Conservation (phyloP, 306 rosid species). For the Prunus campanulata region DNA sequence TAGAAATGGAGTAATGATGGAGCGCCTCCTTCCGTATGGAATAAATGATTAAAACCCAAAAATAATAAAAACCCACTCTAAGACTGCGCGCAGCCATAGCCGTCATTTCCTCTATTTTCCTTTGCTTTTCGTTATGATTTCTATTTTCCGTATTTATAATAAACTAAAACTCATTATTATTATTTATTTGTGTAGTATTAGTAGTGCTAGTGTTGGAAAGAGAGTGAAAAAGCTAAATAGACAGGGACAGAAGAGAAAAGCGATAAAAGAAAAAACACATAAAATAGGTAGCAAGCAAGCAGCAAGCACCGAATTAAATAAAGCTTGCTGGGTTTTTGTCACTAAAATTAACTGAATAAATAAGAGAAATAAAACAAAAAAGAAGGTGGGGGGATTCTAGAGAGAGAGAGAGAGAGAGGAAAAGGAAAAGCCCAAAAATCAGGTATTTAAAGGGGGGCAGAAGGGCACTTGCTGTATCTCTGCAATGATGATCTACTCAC, state of each 20-base stretch:
- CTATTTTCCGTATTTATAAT: not conserved
- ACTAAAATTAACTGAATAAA: not conserved
- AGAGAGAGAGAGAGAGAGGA: slow-evolving; percentile 21
- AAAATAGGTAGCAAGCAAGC: not conserved
- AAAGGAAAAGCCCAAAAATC: slow-evolving; percentile 10
- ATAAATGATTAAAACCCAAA: slow-evolving; percentile 30
- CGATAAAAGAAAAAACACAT: slow-evolving; percentile 2
- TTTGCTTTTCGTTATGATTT: not conserved
- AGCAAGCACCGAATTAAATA: slow-evolving; percentile 3
- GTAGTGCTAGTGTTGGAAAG: not conserved
- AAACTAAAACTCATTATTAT: not conserved
- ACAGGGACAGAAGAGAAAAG: slow-evolving; percentile 19
- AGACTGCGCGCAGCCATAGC: slow-evolving; percentile 85
- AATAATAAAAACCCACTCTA: not conserved
- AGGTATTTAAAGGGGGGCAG: slow-evolving; percentile 34
- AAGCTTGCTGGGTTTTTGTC: not conserved
- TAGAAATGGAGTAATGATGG: slow-evolving; percentile 48
- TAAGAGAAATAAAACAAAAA: not conserved
- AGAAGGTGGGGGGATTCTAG: slow-evolving; percentile 27
- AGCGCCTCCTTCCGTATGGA: slow-evolving; percentile 24
- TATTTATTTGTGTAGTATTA: not conserved
- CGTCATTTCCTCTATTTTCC: slow-evolving; percentile 48
- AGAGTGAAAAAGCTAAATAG: not conserved
- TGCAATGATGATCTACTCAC: slow-evolving; percentile 32
- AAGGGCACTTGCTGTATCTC: slow-evolving; percentile 15